Evolutionary conservation across 1,139 yeast genomes (phyloP), one percentile per base, ranked within the genome.

Genomic region (Schwanniomyces etchellsii): DNA sequence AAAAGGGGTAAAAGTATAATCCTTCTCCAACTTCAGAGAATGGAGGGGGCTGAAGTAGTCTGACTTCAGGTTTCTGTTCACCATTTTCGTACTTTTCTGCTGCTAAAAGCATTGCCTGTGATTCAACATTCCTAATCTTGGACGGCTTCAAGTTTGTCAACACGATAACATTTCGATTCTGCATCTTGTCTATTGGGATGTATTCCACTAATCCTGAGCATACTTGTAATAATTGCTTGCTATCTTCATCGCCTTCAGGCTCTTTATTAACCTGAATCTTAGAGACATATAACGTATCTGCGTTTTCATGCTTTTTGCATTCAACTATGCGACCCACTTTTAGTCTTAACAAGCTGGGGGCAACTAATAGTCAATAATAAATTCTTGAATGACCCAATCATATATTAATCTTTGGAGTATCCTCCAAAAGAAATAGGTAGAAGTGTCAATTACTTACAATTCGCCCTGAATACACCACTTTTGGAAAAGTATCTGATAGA

Each of bases 131-230:
- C 57, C 96, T 76, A 95, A 89, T 84, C 49, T 76, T 81, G 28
- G 84, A 94, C 7, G 95, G 94, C 64, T 86, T 88, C 61, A 88
- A 71, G 64, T 86, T 86, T 42, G 94, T 86, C 42, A 88, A 83
- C 30, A 81, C 82, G 27, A 88, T 82, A 32, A 89, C 94, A 38
- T 72, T 67, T 48, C 93, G 77, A 53, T 81, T 71, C 60, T 81
- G 86, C 91, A 89, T 78, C 31, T 78, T 82, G 51, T 85, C 95
- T 38, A 85, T 55, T 16, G 93, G 77, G 45, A 82, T 70, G 58
- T 77, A 74, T 43, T 80, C 78, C 34, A 84, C 95, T 45, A 89
- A 67, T 3, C 82, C 83, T 24, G 79, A 73, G 39, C 79, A 73
- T 1, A 77, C 75, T 31, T 72, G 77, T 5, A 69, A 28, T 0